A percentile compares a stretch with the other conserved stretches of the same genome.
phyloP scores from a whole-genome alignment of 208 protist genomes.

The Trypanosoma congolense region DNA sequence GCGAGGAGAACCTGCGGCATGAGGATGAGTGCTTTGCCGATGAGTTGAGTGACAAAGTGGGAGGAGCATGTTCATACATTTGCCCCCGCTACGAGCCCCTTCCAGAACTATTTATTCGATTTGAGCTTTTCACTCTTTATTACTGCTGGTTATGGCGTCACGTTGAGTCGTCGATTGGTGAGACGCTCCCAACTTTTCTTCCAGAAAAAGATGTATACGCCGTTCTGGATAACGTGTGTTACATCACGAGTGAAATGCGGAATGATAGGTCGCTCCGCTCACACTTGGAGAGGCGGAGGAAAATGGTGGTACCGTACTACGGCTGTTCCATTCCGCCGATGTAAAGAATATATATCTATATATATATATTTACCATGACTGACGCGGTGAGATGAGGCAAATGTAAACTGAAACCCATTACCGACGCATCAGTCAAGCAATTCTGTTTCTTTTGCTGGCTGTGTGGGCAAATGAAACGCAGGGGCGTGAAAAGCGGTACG shows the following conservation, averaged over 20 bases:
- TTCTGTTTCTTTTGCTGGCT: too few relatives aligned
- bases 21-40: constrained; percentile 31
- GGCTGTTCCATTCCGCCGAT: not conserved
- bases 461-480: too few relatives aligned
- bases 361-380: constrained; percentile 1
- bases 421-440: too few relatives aligned
- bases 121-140: constrained; percentile 33
- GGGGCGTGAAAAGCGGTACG: too few relatives aligned
- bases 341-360: constrained; percentile 12
- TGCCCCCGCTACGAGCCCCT: constrained; percentile 43
- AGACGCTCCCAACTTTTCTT: constrained; percentile 33
- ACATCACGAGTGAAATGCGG: constrained; percentile 52
- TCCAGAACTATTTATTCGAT: constrained; percentile 45
- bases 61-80: too few relatives aligned
- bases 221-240: constrained; percentile 69
- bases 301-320: constrained; percentile 40
- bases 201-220: constrained; percentile 19
- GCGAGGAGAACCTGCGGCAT: constrained; percentile 20
- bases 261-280: constrained; percentile 34
- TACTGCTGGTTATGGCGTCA: constrained; percentile 4
- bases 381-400: not conserved
- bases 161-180: not conserved
- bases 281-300: constrained; percentile 30
- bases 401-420: too few relatives aligned
- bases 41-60: too few relatives aligned